phyloP scores from a whole-genome alignment of 2,329 filamentous ascomycete genomes.

The Leptographium procerum region DNA sequence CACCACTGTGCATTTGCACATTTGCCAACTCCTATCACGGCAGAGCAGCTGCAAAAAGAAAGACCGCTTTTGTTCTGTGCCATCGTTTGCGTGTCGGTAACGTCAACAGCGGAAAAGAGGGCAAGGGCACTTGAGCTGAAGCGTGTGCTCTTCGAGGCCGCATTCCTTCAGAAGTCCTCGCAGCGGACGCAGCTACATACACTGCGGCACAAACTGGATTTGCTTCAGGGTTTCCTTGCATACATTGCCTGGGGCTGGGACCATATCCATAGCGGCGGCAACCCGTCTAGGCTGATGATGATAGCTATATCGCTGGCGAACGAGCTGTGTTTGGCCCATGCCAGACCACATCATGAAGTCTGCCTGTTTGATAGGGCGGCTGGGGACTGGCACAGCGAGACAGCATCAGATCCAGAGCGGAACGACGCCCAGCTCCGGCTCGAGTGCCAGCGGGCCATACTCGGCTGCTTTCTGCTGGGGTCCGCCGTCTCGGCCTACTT shows the following conservation, averaged over 20 bases:
- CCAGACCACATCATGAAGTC: conserved; percentile 14
- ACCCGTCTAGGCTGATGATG: conserved; percentile 24
- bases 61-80: conserved; percentile 24
- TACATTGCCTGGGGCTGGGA: conserved; percentile 25
- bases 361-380: no score
- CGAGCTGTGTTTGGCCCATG: conserved; percentile 23
- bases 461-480: conserved; percentile 20
- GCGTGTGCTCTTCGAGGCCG: conserved; percentile 17
- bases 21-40: conserved; percentile 17
- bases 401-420: conserved; percentile 14
- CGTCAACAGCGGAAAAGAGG: conserved; percentile 16
- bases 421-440: conserved; percentile 14
- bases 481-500: conserved; percentile 23
- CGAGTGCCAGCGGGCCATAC: conserved; percentile 18
- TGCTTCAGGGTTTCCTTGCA: conserved; percentile 24
- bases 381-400: not conserved
- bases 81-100: conserved; percentile 22
- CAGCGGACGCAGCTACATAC: not conserved
- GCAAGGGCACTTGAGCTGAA: conserved; percentile 20
- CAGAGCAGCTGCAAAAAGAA: conserved; percentile 19
- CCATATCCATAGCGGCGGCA: conserved; percentile 18
- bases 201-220: conserved; percentile 18
- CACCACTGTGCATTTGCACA: conserved; percentile 24
- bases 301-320: conserved; percentile 24
- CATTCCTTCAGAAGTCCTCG: conserved; percentile 11